Evolutionary conservation across 148 eudicot species (phyloP), one percentile per base, ranked within the genome.

Genomic region (Persicaria maculosa): DNA sequence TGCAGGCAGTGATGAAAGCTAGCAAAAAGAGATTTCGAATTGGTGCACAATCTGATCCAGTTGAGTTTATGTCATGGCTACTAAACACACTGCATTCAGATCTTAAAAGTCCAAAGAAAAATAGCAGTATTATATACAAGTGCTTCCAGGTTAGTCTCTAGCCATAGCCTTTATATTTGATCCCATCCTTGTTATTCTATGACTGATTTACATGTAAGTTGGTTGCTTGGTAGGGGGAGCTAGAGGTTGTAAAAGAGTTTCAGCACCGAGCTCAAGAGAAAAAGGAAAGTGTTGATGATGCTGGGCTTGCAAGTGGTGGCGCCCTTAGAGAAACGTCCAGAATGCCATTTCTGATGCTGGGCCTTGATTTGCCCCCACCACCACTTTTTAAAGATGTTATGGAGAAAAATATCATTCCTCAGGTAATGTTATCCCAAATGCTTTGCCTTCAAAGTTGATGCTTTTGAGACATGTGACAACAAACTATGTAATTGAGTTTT

Each of bases 51-150:
- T 95, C 99, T 74, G 97, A 95, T 79, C 99, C 97, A 7, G 97
- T 95, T 78, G 97, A 90, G 76, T 95, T 95, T 77, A 89, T 95
- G 85, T 86, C 99, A 40, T 95, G 99, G 99, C 99, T 95, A 70
- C 92, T 95, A 74, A 86, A 88, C 73, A 88, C 90, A 46, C 84
- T 95, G 76, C 93, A 95, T 79, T 72, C 81, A 55, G 94, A 90
- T 76, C 92, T 95, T 72, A 89, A 64, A 78, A 85, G 84, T 73
- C 83, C 92, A 55, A 90, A 82, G 86, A 88, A 75, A 86, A 85
- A 85, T 50, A 80, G 82, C 74, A 95, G 92, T 77, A 90, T 95
- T 50, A 95, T 95, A 61, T 84, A 92, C 77, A 83, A 90, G 73
- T 95, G 97, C 78, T 95, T 95, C 82, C 99, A 92, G 99, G 99